A percentile compares a stretch with the other conserved stretches of the same genome.
These are phyloP conservation scores for Rheum nobile DNA, from an alignment of 148 eudicot species.

Conservation along the genomic window DNA sequence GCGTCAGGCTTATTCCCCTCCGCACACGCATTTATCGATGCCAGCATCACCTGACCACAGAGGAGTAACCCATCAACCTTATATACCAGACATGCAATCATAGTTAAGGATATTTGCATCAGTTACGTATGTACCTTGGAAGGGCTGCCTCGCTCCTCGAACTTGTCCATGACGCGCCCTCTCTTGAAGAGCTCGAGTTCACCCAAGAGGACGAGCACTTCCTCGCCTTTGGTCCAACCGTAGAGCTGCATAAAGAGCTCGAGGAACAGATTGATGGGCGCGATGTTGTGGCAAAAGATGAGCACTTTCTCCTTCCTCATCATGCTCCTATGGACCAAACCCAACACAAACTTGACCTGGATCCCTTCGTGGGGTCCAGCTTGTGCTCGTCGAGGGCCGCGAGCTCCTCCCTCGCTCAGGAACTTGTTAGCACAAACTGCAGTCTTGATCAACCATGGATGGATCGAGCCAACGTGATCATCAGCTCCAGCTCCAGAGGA, in stretches of 20 bases:
- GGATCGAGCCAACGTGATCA: conserved; percentile 83
- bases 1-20: conserved; percentile 98
- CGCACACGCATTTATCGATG: conserved; percentile 84
- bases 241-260: conserved; percentile 50
- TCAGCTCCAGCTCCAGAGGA: conserved; percentile 76
- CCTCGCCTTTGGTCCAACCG: conserved; percentile 83
- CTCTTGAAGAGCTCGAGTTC: conserved; percentile 88
- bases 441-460: conserved; percentile 79
- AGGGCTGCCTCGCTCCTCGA: conserved; percentile 80
- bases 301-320: conserved; percentile 70
- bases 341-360: conserved; percentile 79
- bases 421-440: conserved; percentile 71
- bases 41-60: conserved; percentile 65
- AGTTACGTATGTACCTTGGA: too few species aligned
- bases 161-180: conserved; percentile 82
- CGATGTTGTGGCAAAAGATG: conserved; percentile 91
- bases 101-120: too few species aligned
- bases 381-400: conserved; percentile 54
- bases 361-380: conserved; percentile 66
- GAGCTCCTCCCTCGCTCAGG: conserved; percentile 42
- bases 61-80: too few species aligned
- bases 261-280: conserved; percentile 76
- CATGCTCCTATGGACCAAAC: conserved; percentile 63
- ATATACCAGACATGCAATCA: too few species aligned
- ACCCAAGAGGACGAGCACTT: conserved; percentile 78